These are phyloP conservation scores for Artemisia tridentata DNA, from an alignment of 129 eudicot species.

Conservation along the genomic window DNA sequence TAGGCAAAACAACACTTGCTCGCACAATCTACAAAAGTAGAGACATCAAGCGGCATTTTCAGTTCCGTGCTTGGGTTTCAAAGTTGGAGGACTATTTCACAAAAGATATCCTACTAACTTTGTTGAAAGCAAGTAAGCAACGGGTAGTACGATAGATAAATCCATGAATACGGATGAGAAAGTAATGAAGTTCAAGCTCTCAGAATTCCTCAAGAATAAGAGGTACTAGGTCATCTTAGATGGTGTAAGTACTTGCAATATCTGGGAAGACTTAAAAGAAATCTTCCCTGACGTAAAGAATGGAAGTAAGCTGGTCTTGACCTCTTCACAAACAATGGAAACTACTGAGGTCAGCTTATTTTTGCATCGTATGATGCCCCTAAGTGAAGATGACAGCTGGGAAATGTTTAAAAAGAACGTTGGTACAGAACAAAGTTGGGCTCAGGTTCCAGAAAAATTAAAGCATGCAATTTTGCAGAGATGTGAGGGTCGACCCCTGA, in stretches of 20 bases:
- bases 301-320: slow-evolving; percentile 36
- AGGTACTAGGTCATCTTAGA: slow-evolving; percentile 34
- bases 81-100: slow-evolving; percentile 19
- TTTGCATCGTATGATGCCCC: slow-evolving; percentile 23
- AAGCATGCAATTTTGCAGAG: slow-evolving; percentile 14
- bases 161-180: slow-evolving; percentile 11
- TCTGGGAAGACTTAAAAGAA: slow-evolving; percentile 18
- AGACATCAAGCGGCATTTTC: slow-evolving; percentile 34
- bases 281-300: slow-evolving; percentile 27
- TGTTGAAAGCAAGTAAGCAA: slow-evolving; percentile 37
- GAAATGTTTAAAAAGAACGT: slow-evolving; percentile 23
- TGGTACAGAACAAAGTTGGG: slow-evolving; percentile 13
- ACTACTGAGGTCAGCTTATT: neutral
- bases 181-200: slow-evolving; percentile 22
- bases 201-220: slow-evolving; percentile 15
- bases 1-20: slow-evolving; percentile 52
- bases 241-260: slow-evolving; percentile 3
- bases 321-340: slow-evolving; percentile 18
- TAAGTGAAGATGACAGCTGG: slow-evolving; percentile 28
- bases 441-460: slow-evolving; percentile 9
- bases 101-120: slow-evolving; percentile 18
- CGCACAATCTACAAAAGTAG: slow-evolving; percentile 31
- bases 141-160: slow-evolving; percentile 18
- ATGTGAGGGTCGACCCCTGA: slow-evolving; percentile 28
- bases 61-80: slow-evolving; percentile 42